Base-by-base conservation (phyloP, 2,329 filamentous ascomycete species). In the Ploettnerulaceae sp. region DNA sequence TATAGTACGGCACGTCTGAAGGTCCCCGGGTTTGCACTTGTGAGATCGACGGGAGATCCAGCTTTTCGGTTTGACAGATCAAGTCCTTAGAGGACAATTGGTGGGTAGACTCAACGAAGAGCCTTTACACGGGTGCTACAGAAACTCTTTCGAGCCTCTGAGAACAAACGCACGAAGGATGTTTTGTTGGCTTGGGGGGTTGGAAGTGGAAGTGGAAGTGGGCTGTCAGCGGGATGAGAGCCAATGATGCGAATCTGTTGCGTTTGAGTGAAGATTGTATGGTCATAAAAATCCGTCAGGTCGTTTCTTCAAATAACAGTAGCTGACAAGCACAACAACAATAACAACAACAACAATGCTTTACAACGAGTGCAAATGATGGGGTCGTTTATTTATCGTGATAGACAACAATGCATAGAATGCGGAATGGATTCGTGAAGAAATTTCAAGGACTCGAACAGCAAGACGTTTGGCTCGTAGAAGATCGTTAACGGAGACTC, bases 11-110 rank as follows among this genome's bases (percentile, higher is more conserved):
- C 62, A 77, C 74, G 70, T 90, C 84, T 69, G 78, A 76, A 65
- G 77, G 76, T 74, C 83, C 84, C 80, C 86, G 83, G 78, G 82
- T 80, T 71, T 87, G 83, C 73, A 86, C 80, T 74, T 87, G 82
- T 65, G 85, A 85, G 66, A 89, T 85, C 72, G 86, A 86, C 72
- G 87, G 86, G 69, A 90, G 82, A 86, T 90, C 88, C 88, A 94
- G 88, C 76, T 90, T 93, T 84, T 80, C 87, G 86, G 81, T 84
- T 71, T 80, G 49, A 52, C 36, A 33, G 54, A 47, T 59, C 52
- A 57, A 55, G 60, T 61, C 61, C 60, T 48, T 41, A 44, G 43
- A 54, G 59, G 60, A 64, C 58, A 56, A 51, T 55, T 53, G 48
- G 49, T 32, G 35, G 52, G 48, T 47, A 50, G 47, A 55, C 56